phyloP scores from a whole-genome alignment of 306 rosid genomes.

The Boehmeria nivea region DNA sequence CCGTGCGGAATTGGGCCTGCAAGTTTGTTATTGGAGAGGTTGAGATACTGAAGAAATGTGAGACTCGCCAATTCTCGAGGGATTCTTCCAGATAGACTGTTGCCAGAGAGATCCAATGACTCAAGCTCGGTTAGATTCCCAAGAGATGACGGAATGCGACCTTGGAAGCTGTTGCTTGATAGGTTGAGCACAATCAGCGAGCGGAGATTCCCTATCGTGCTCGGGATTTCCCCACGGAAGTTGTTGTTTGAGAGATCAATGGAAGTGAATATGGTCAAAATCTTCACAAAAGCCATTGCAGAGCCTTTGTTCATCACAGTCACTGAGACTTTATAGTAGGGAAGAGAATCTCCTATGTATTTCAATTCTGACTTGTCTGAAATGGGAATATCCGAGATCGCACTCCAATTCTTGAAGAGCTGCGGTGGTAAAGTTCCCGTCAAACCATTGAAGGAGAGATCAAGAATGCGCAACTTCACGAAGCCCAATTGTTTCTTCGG shows the following conservation, averaged over 20 bases:
- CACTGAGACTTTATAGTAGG: neutral
- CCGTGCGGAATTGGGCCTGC: too few species aligned
- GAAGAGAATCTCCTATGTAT: neutral
- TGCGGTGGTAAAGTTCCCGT: neutral
- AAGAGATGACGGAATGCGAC: neutral
- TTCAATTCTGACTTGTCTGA: neutral
- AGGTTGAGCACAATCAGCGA: too few species aligned
- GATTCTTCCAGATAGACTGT: too few species aligned
- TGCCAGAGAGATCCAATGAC: too few species aligned
- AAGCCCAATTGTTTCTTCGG: neutral
- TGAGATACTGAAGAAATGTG: too few species aligned
- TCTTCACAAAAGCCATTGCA: neutral
- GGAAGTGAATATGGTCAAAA: neutral
- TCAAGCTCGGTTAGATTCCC: neutral
- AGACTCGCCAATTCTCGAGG: too few species aligned
- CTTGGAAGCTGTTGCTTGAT: neutral
- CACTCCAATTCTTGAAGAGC: neutral
- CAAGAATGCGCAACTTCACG: neutral
- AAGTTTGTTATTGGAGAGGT: too few species aligned
- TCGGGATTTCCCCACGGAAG: too few species aligned
- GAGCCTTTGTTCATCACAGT: neutral
- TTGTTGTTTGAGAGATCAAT: neutral
- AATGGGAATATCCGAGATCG: neutral
- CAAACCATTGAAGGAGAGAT: slow-evolving; percentile 3
- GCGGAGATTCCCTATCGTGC: too few species aligned